Evolutionary conservation across 352 stramenopile genomes (phyloP), one percentile per base, ranked within the genome.

Genomic region (Aphanomyces cochlioides): DNA sequence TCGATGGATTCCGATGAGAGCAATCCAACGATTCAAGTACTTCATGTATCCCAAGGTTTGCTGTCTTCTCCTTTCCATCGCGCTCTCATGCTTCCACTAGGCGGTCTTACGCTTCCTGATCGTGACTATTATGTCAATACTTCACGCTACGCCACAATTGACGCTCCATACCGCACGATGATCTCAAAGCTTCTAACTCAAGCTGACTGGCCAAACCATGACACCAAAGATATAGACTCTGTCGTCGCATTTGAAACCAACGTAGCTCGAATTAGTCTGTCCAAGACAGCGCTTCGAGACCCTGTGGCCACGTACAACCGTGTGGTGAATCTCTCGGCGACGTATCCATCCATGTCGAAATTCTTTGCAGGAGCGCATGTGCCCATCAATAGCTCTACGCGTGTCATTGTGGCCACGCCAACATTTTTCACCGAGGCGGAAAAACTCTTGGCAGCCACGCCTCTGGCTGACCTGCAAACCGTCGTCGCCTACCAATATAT

Each of bases 91-190:
- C 28, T 28, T 4, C 87, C 78, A 17, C 90, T 97, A 71, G 81
- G 53, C 2, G 85, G 93, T 0, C 78, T 98, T n/a, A 85, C 83
- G 41, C 74, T 98, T 10, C 92, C 92, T 0, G 90, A 97, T 73
- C 82, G 79, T 3, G 77, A 96, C 73, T 98, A 98, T 69, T 98
- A 98, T 74, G 81, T 97, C 56, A 89, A 98, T 69, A 72, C 81
- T 2, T 79, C 77, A 19, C 80, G 95, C 57, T 97, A 96, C 67
- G 73, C 86, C 38, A 78, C 86, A 7, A 75, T 97, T 21, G 78
- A 80, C 10, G 73, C 76, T 17, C 78, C 79, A 8, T 97, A 96
- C 50, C 79, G 87, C 50, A 80, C 80, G 41, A 92, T 90, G 65
- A 76, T 98, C 37, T 74, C 82, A 10, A 72, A 81, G 19, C 73